These are phyloP conservation scores for Alternaria rosae DNA, from an alignment of 2,329 filamentous ascomycete species.

Conservation along the genomic window DNA sequence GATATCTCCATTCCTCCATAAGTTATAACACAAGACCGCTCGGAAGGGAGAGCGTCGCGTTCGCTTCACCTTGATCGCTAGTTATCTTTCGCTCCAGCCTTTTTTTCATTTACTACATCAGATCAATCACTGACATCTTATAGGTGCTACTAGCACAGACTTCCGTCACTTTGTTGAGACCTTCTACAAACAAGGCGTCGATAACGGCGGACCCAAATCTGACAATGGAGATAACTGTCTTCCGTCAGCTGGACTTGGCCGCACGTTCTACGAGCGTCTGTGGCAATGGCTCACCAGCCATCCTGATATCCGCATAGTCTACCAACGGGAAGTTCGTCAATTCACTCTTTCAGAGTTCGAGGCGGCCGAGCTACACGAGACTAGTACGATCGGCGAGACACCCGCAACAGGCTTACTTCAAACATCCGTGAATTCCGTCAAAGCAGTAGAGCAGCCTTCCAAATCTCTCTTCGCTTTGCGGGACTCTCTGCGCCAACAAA, in stretches of 20 bases:
- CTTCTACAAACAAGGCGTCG: constrained; percentile 42
- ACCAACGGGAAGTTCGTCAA: constrained; percentile 48
- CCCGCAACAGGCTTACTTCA: neutral
- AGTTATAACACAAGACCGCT: neutral
- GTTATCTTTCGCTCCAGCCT: neutral
- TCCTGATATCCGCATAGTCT: constrained; percentile 63
- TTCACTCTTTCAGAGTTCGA: constrained; percentile 44
- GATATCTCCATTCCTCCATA: neutral
- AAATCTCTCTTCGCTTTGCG: constrained; percentile 23
- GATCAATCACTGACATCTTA: constrained; percentile 1
- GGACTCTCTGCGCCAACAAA: constrained; percentile 28
- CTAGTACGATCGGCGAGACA: constrained; percentile 6
- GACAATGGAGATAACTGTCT: neutral
- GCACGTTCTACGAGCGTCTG: constrained; percentile 60
- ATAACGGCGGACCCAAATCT: neutral
- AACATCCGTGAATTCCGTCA: neutral
- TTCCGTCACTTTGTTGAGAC: constrained; percentile 49
- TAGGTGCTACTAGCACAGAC: constrained; percentile 52
- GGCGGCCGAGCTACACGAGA: constrained; percentile 32
- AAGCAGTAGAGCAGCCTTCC: constrained; percentile 14
- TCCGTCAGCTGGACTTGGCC: constrained; percentile 17
- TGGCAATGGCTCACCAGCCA: constrained; percentile 66
- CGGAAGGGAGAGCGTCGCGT: neutral
- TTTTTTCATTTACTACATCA: neutral
- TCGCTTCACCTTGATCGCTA: neutral